Conservation (phyloP, 805 yeast species). For the Candida rishiriensis region DNA sequence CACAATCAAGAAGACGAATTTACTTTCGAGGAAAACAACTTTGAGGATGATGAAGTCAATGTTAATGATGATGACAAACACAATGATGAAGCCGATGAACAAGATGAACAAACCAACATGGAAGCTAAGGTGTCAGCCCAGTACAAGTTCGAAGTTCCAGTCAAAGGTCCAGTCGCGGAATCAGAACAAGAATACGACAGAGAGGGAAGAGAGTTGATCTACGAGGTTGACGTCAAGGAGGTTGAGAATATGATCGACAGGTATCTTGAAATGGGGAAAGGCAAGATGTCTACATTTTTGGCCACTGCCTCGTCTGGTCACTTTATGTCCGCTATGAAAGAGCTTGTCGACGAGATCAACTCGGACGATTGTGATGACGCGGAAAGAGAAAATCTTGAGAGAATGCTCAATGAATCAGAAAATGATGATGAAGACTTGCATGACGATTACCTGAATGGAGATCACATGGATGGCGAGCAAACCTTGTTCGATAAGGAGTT, state of each 20-base stretch:
- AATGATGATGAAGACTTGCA: slow-evolving; percentile 2
- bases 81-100: too few relatives aligned
- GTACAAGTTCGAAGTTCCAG: slow-evolving; percentile 18
- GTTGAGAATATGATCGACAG: slow-evolving; percentile 16
- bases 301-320: slow-evolving; percentile 24
- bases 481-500: background rate
- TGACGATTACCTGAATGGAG: background rate
- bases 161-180: slow-evolving; percentile 21
- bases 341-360: slow-evolving; percentile 12
- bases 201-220: slow-evolving; percentile 16
- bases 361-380: slow-evolving; percentile 6
- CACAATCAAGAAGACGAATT: too few relatives aligned
- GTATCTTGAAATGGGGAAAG: slow-evolving; percentile 22
- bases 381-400: slow-evolving; percentile 5
- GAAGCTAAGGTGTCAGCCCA: background rate
- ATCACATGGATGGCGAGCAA: background rate
- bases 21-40: too few relatives aligned
- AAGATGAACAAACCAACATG: too few relatives aligned
- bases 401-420: slow-evolving; percentile 11
- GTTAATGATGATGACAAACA: too few relatives aligned
- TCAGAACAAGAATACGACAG: slow-evolving; percentile 18
- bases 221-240: slow-evolving; percentile 24
- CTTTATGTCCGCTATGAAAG: slow-evolving; percentile 20
- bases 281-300: slow-evolving; percentile 25
- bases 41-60: too few relatives aligned